Conservation (phyloP, 805 yeast species). For the Cephaloascus fragrans region DNA sequence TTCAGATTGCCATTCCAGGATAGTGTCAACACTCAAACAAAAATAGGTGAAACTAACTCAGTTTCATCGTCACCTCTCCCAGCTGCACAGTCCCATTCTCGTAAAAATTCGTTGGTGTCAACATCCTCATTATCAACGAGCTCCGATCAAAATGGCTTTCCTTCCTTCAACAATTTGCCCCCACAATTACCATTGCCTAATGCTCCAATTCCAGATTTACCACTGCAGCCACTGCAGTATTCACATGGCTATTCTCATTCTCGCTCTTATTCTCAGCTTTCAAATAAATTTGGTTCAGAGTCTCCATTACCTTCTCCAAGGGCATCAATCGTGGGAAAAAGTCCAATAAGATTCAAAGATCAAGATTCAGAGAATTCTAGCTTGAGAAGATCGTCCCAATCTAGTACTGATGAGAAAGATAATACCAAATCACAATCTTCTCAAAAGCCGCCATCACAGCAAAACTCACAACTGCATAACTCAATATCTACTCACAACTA, state of each 20-base stretch:
- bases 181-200: constrained; percentile 48
- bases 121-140: neutral
- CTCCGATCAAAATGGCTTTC: constrained; percentile 1
- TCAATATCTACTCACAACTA: no score
- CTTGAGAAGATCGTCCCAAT: neutral
- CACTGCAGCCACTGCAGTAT: constrained; percentile 18
- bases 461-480: constrained; percentile 29
- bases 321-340: neutral
- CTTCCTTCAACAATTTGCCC: constrained; percentile 31
- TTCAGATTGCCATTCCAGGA: constrained; percentile 71
- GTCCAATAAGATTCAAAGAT: neutral
- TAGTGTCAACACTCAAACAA: constrained; percentile 3
- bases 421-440: constrained; percentile 7
- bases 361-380: neutral
- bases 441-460: no score
- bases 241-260: no score
- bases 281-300: no score
- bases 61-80: constrained; percentile 8
- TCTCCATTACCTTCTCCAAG: constrained; percentile 9
- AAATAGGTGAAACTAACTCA: neutral
- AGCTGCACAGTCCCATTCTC: constrained; percentile 6
- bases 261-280: no score
- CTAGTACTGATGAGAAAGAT: neutral
- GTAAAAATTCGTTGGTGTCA: constrained; percentile 2
- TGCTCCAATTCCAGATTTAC: constrained; percentile 37